Conservation (phyloP, 2,329 filamentous ascomycete genomes). For the Daldinia sp. region DNA sequence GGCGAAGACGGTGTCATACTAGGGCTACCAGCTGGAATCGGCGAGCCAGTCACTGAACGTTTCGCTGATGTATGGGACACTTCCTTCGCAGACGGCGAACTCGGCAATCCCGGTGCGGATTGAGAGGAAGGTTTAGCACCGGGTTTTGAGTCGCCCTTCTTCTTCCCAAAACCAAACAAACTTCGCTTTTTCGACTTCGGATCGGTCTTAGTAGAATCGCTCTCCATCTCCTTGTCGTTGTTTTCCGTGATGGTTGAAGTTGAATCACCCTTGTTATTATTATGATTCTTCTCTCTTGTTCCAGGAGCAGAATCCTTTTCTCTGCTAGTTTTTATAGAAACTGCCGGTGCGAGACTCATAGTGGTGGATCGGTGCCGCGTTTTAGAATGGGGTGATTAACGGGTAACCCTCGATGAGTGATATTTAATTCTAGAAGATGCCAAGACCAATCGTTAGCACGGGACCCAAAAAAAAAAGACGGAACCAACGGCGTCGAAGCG, state of each 20-base stretch:
- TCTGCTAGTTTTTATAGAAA: slow-evolving; percentile 41
- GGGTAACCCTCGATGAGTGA: slow-evolving; percentile 29
- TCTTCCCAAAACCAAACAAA: slow-evolving; percentile 70
- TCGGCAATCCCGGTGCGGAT: slow-evolving; percentile 47
- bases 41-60: slow-evolving; percentile 53
- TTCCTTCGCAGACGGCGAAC: slow-evolving; percentile 45
- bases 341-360: slow-evolving; percentile 47
- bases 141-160: slow-evolving; percentile 60
- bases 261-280: slow-evolving; percentile 42
- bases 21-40: slow-evolving; percentile 53
- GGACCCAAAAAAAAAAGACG: slow-evolving; percentile 37
- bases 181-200: slow-evolving; percentile 61
- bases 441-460: slow-evolving; percentile 40
- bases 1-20: slow-evolving; percentile 69
- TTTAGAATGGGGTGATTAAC: slow-evolving; percentile 36
- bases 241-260: slow-evolving; percentile 46
- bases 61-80: slow-evolving; percentile 49
- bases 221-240: slow-evolving; percentile 41
- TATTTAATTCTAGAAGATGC: slow-evolving; percentile 38
- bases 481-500: slow-evolving; percentile 13
- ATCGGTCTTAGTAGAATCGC: slow-evolving; percentile 47
- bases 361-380: slow-evolving; percentile 17
- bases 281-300: slow-evolving; percentile 35
- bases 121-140: slow-evolving; percentile 45
- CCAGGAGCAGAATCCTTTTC: slow-evolving; percentile 42